phyloP scores from a whole-genome alignment of 345 rosid species.

The Erucastrum elatum region DNA sequence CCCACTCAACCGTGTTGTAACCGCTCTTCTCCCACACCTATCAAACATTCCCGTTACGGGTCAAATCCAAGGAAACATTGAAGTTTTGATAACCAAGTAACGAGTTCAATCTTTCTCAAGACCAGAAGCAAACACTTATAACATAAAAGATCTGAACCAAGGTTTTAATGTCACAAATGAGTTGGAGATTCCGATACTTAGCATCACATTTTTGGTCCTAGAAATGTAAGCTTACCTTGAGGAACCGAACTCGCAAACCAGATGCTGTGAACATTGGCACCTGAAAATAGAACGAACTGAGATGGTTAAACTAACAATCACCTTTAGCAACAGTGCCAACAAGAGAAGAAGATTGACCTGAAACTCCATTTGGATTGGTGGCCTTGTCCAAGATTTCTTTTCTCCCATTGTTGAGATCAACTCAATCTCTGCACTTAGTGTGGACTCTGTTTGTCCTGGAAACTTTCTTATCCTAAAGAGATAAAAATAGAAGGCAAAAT shows the following conservation, averaged over 20 bases:
- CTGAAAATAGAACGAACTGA: slow-evolving; percentile 42
- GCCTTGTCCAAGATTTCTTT: slow-evolving; percentile 95
- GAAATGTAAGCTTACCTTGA: slow-evolving; percentile 55
- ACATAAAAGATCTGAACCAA: not conserved
- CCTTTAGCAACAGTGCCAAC: not conserved
- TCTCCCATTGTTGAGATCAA: slow-evolving; percentile 91
- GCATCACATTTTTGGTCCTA: not conserved
- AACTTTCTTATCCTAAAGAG: slow-evolving; percentile 82
- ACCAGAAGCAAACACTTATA: not conserved
- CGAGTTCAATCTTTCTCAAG: not conserved
- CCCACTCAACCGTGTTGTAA: slow-evolving; percentile 98
- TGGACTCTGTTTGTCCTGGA: slow-evolving; percentile 98
- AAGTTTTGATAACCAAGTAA: not conserved
- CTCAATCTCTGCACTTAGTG: slow-evolving; percentile 96
- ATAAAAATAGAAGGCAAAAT: not conserved
- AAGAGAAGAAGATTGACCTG: slow-evolving; percentile 56
- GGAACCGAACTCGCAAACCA: slow-evolving; percentile 95
- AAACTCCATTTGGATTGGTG: slow-evolving; percentile 99
- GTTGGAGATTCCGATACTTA: not conserved
- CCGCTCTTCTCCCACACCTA: slow-evolving; percentile 99
- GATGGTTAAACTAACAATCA: not conserved
- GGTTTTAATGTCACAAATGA: not conserved
- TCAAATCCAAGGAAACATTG: not conserved
- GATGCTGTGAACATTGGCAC: slow-evolving; percentile 99
- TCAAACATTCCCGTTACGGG: not conserved